A percentile compares a stretch with the other conserved stretches of the same genome.
Evolutionary conservation across 1,284 basidiomycete species (phyloP).

Genomic region (Ganoderma multipileum): DNA sequence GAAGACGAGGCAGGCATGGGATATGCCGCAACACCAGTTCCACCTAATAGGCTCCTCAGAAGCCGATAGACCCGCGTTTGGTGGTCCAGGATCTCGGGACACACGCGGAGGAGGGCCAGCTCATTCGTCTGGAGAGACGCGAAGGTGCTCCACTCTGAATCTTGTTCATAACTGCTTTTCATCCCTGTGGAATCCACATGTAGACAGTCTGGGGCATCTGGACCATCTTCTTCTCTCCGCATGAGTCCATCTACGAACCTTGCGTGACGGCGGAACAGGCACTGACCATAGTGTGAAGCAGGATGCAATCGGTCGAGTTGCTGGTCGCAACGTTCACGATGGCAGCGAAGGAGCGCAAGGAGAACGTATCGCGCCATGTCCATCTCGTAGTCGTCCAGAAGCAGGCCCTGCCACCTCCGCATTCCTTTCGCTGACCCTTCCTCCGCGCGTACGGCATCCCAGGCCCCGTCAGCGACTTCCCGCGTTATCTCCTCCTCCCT

Average conservation of each 20-base stretch:
- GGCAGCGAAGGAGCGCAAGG: conserved; percentile 35
- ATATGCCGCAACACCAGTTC: conserved; percentile 1
- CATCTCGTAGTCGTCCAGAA: conserved; percentile 41
- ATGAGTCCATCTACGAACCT: not conserved
- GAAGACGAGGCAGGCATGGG: conserved; percentile 15
- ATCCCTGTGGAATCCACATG: not conserved
- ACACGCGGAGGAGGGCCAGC: conserved; percentile 34
- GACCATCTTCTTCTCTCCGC: not conserved
- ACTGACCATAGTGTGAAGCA: not conserved
- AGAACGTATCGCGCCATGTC: conserved; percentile 43
- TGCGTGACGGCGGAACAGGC: not conserved
- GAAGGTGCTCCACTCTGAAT: conserved; percentile 35
- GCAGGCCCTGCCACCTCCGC: conserved; percentile 35
- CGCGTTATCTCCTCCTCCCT: conserved; percentile 23
- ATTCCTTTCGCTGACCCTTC: conserved; percentile 34
- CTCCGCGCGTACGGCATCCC: conserved; percentile 31
- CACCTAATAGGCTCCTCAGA: conserved; percentile 35
- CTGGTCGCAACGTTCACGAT: conserved; percentile 27
- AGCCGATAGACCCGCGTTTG: conserved; percentile 39
- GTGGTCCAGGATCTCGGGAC: conserved; percentile 40
- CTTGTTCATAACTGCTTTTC: conserved; percentile 1
- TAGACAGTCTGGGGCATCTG: not conserved
- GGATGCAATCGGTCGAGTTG: not conserved
- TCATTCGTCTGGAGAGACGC: conserved; percentile 39
- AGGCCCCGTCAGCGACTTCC: conserved; percentile 32